Evolutionary conservation across 2,329 filamentous ascomycete species (phyloP), one percentile per base, ranked within the genome.

Genomic region (Plenodomus tracheiphilus): DNA sequence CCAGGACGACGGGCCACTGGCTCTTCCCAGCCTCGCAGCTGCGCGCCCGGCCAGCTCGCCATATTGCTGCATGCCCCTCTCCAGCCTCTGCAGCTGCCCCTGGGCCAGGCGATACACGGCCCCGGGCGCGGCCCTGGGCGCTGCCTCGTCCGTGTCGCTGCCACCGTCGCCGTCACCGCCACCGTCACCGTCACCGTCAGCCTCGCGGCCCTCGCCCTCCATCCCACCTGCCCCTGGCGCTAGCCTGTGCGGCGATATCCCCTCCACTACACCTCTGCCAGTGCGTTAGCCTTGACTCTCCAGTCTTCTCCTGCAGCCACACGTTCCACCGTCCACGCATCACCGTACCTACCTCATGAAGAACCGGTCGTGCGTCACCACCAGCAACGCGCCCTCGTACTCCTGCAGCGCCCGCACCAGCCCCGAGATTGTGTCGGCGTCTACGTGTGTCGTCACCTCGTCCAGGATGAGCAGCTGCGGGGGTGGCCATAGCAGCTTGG

Each of bases 331-430:
- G n/a, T n/a, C n/a, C 10, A 25, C 22, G 16, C n/a, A 10, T 1
- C 17, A 18, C 9, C 5, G 85, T 6, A 54, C 62, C 19, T 60
- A 70, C 39, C 86, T 81, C 74, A 94, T 81, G 61, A 95, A 87
- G 79, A 88, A 95, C 25, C 91, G 79, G 68, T 95, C 90, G 74
- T 95, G 91, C 30, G 85, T 91, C 4, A 94, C 86, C 4, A 94
- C 74, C 34, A 95, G 73, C 3, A 94, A 80, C 0, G 89, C 89
- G 0, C 90, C 90, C 46, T 85, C 81, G 79, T 88, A 95, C 2
- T 74, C 74, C 13, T 80, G 78, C 54, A 95, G 69, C 2, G 86
- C 87, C 19, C 82, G 95, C 72, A 2, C 87, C 88, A 32, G 28
- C 7, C 13, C 28, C 28, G 15, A 4, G 8, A 32, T 32, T 7